phyloP scores from a whole-genome alignment of 257 asterid genomes.

The Fraxinus quadrangulata region DNA sequence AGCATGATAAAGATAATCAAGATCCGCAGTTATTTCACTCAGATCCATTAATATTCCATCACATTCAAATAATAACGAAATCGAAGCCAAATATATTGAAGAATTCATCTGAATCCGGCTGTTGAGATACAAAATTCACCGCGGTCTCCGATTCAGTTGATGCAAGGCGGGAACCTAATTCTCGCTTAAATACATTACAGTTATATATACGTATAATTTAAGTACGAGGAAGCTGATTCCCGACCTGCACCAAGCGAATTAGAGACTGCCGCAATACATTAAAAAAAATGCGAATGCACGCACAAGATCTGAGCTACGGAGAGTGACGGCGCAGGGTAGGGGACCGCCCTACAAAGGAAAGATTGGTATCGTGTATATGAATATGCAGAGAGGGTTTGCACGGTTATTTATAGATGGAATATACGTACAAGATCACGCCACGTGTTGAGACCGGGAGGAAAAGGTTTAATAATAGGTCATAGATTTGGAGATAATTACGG shows the following conservation, averaged over 20 bases:
- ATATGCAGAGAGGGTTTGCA: background rate
- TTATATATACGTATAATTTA: background rate
- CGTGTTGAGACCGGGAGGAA: background rate
- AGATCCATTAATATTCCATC: background rate
- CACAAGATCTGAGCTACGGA: conserved; percentile 5
- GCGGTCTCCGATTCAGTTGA: conserved; percentile 37
- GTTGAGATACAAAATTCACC: background rate
- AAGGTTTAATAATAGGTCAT: background rate
- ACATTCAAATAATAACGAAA: background rate
- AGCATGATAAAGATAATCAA: background rate
- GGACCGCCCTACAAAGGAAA: background rate
- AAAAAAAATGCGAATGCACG: background rate
- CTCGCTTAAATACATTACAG: background rate
- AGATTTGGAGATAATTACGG: background rate
- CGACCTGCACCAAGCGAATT: conserved; percentile 63
- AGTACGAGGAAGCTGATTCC: conserved; percentile 26
- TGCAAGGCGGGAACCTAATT: conserved; percentile 33
- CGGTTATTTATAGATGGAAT: background rate
- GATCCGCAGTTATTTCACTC: background rate
- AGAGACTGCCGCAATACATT: conserved; percentile 38
- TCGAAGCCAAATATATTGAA: background rate
- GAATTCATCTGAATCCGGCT: background rate
- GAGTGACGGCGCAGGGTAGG: background rate
- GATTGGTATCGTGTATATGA: background rate
- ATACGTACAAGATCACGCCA: background rate